A percentile compares a stretch with the other conserved stretches of the same genome.
These are phyloP conservation scores for Castanea sativa DNA, from an alignment of 306 rosid species.

Conservation along the genomic window DNA sequence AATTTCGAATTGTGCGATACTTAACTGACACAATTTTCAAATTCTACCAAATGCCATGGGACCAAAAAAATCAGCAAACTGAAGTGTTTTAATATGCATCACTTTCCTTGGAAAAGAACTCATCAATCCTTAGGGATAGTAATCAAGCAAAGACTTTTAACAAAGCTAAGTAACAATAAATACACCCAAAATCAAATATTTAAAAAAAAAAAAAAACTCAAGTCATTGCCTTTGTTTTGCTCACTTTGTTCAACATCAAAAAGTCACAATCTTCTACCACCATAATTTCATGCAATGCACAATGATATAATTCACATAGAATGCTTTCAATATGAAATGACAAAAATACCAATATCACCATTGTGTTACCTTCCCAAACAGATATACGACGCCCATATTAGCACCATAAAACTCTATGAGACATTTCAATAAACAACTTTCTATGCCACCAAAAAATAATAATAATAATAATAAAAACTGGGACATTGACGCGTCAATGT, in stretches of 20 bases:
- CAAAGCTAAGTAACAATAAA: neutral
- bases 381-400: conserved; percentile 70
- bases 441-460: too few relatives aligned
- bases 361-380: conserved; percentile 83
- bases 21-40: neutral
- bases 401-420: conserved; percentile 60
- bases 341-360: neutral
- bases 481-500: too few relatives aligned
- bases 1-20: neutral
- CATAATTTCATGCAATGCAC: neutral
- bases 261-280: neutral
- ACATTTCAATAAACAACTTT: too few relatives aligned
- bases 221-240: neutral
- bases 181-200: neutral
- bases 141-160: neutral
- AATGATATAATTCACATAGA: neutral
- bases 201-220: neutral
- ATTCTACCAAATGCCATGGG: neutral
- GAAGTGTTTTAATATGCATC: neutral
- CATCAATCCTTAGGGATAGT: neutral
- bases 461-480: too few relatives aligned
- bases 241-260: neutral
- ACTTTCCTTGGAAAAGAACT: neutral
- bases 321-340: neutral
- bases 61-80: neutral